Evolutionary conservation across 1,284 basidiomycete species (phyloP).

Genomic region (Phlebopus sp.): DNA sequence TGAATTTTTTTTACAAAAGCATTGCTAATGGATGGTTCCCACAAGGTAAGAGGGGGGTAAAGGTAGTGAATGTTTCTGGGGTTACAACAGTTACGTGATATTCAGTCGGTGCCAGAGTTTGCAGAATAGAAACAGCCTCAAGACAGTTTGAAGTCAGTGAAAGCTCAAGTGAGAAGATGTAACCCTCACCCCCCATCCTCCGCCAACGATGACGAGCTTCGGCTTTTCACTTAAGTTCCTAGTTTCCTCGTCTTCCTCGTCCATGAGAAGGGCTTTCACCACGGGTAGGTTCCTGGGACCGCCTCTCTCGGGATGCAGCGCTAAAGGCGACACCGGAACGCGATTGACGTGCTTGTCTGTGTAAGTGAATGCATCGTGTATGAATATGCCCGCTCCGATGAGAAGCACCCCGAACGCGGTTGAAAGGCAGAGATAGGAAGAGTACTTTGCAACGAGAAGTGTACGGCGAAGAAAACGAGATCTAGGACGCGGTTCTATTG

Average conservation of each 20-base stretch:
- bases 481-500: slow-evolving; percentile 31
- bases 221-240: slow-evolving; percentile 67
- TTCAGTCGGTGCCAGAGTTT: slow-evolving; percentile 71
- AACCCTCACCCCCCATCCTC: slow-evolving; percentile 90
- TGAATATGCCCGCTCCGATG: slow-evolving; percentile 68
- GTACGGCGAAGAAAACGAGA: slow-evolving; percentile 27
- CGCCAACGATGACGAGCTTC: slow-evolving; percentile 87
- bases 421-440: slow-evolving; percentile 54
- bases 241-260: slow-evolving; percentile 73
- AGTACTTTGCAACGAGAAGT: slow-evolving; percentile 40
- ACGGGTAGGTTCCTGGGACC: slow-evolving; percentile 92
- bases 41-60: slow-evolving; percentile 91
- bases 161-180: neutral
- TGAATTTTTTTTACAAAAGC: slow-evolving; percentile 7
- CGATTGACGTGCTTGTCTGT: slow-evolving; percentile 74
- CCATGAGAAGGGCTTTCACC: slow-evolving; percentile 66
- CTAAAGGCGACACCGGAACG: slow-evolving; percentile 83
- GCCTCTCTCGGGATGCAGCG: slow-evolving; percentile 75
- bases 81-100: slow-evolving; percentile 91
- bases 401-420: slow-evolving; percentile 68
- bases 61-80: slow-evolving; percentile 70
- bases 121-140: slow-evolving; percentile 81
- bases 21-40: slow-evolving; percentile 25
- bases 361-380: slow-evolving; percentile 92
- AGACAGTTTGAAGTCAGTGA: slow-evolving; percentile 11